Conservation (phyloP, 495 filamentous ascomycete species). For the Staphylotrichum longicolle region DNA sequence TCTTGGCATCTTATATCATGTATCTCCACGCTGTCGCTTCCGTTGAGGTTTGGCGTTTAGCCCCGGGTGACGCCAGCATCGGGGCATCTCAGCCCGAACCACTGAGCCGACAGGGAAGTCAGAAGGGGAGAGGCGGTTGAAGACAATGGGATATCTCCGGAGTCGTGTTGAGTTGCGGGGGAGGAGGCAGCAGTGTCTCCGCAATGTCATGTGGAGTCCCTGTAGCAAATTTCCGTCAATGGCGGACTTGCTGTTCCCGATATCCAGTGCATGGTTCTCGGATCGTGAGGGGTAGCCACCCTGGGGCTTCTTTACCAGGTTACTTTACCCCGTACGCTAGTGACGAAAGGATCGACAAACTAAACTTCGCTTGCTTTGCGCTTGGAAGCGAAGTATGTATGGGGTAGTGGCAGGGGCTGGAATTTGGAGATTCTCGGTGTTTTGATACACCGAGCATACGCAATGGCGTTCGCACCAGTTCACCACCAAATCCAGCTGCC, state of each 20-base stretch:
- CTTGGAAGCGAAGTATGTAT: background rate
- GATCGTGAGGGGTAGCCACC: background rate
- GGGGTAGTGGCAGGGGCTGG: background rate
- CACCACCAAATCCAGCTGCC: background rate
- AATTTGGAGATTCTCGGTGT: background rate
- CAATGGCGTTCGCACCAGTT: background rate
- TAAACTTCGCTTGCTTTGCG: background rate
- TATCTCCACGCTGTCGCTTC: background rate
- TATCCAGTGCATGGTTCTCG: background rate
- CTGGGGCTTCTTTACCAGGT: background rate
- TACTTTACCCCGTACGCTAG: background rate
- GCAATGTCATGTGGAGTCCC: background rate
- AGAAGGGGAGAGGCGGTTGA: background rate
- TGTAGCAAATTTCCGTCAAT: background rate
- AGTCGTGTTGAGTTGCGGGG: too few relatives aligned
- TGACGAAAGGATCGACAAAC: background rate
- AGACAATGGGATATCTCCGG: background rate
- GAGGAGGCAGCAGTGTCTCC: background rate
- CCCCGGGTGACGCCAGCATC: background rate
- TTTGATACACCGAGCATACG: background rate
- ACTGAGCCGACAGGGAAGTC: background rate
- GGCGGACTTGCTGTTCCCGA: background rate
- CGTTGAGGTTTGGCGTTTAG: background rate
- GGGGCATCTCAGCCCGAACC: background rate
- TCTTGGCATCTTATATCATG: background rate